These are phyloP conservation scores for Trichoderma atroviride DNA, from an alignment of 2,329 filamentous ascomycete genomes.

Conservation along the genomic window DNA sequence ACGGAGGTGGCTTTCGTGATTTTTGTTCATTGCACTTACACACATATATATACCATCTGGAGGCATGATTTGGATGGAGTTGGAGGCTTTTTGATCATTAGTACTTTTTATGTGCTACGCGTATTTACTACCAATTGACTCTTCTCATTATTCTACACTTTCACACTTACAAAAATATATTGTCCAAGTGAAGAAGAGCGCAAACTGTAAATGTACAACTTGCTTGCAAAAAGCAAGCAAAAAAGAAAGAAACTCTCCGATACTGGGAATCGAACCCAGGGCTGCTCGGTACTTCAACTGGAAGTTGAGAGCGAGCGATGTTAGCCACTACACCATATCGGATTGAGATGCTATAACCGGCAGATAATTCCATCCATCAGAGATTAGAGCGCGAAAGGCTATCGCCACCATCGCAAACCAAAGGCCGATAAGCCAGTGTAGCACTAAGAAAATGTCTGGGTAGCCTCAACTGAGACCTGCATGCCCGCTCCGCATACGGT, in stretches of 20 bases:
- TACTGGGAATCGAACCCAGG: slow-evolving; percentile 43
- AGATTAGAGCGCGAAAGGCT: not conserved
- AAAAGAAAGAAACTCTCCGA: slow-evolving; percentile 33
- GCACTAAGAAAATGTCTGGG: not conserved
- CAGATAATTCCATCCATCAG: slow-evolving; percentile 4
- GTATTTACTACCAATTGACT: slow-evolving; percentile 10
- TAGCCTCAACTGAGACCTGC: not conserved
- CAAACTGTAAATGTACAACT: not conserved
- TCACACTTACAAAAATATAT: not conserved
- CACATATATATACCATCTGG: not conserved
- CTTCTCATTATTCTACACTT: not conserved
- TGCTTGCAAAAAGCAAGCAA: not conserved
- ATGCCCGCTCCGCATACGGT: not conserved
- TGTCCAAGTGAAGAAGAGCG: not conserved
- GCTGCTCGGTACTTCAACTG: slow-evolving; percentile 36
- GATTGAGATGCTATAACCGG: slow-evolving; percentile 27
- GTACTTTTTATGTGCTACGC: not conserved
- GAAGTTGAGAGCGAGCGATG: slow-evolving; percentile 41
- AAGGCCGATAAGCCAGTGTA: not conserved
- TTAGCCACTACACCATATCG: slow-evolving; percentile 44
- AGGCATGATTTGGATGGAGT: slow-evolving; percentile 9
- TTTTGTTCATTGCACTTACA: not conserved
- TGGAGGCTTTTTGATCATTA: slow-evolving; percentile 14
- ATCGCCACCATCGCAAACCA: slow-evolving; percentile 7
- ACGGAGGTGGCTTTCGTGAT: not conserved